A percentile compares a stretch with the other conserved stretches of the same genome.
Conservation (phyloP, 257 asterid species). For the Eustoma russellianum region DNA sequence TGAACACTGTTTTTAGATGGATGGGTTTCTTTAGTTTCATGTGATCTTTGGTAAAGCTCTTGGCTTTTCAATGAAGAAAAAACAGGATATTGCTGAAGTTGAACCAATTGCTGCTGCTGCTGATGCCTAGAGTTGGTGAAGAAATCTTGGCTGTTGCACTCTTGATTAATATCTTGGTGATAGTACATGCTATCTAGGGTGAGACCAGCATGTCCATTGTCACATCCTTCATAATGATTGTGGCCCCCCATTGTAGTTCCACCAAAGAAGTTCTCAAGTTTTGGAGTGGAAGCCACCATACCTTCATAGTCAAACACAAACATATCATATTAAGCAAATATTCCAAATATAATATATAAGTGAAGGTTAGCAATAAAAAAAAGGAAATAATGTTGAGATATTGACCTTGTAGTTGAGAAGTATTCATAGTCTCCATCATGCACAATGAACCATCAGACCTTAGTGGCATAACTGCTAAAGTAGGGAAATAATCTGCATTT, state of each 20-base stretch:
- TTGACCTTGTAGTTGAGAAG: constrained; percentile 71
- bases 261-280: constrained; percentile 86
- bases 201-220: constrained; percentile 54
- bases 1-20: constrained; percentile 17
- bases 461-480: constrained; percentile 72
- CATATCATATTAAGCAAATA: constrained; percentile 6
- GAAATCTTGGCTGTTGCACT: constrained; percentile 38
- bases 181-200: constrained; percentile 78
- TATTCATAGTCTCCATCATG: constrained; percentile 68
- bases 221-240: constrained; percentile 47
- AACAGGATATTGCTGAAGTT: constrained; percentile 34
- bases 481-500: constrained; percentile 38
- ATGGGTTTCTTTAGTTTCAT: constrained; percentile 23
- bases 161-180: constrained; percentile 29
- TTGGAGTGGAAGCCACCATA: constrained; percentile 48
- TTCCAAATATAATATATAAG: not conserved
- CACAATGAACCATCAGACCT: constrained; percentile 91
- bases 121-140: constrained; percentile 17
- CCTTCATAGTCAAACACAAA: constrained; percentile 25
- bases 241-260: constrained; percentile 50
- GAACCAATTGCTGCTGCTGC: too few species aligned
- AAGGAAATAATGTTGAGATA: constrained; percentile 9
- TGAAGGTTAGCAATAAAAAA: too few species aligned
- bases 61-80: constrained; percentile 33
- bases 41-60: constrained; percentile 33